A percentile compares a stretch with the other conserved stretches of the same genome.
Conservation (phyloP, 163 green algal genomes). For the Scenedesmus sp. region DNA sequence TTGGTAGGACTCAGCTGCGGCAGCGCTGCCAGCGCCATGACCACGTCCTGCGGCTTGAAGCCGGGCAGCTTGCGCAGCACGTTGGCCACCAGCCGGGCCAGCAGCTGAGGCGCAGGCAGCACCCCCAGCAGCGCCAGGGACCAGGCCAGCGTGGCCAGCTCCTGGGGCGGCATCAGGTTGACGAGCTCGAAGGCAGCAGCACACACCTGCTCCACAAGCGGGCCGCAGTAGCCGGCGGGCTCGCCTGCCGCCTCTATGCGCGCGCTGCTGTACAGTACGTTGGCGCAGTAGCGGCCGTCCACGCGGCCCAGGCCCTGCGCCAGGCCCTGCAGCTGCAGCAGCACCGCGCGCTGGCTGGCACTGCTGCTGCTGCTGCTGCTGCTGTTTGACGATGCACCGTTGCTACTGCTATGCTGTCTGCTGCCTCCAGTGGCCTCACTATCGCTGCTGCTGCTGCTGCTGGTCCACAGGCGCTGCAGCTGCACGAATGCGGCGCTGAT, state of each 20-base stretch:
- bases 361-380: not conserved
- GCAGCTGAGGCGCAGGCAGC: not conserved
- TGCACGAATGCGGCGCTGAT: not conserved
- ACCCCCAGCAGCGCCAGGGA: conserved; percentile 9
- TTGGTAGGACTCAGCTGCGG: not conserved
- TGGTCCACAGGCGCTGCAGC: conserved; percentile 9
- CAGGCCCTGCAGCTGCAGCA: conserved; percentile 17
- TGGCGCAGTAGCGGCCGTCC: conserved; percentile 29
- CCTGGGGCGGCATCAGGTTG: not conserved
- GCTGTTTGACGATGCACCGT: not conserved
- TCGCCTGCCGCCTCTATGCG: not conserved
- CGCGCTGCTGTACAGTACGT: conserved; percentile 44
- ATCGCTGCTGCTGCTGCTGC: not conserved
- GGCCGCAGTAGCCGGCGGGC: not conserved
- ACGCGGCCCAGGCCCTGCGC: not conserved
- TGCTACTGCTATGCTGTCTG: not conserved
- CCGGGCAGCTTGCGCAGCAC: not conserved
- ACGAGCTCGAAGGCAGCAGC: not conserved
- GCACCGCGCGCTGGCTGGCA: not conserved
- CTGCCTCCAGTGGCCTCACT: not conserved
- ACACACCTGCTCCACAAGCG: not conserved
- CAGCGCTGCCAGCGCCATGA: conserved; percentile 18
- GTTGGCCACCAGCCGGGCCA: not conserved
- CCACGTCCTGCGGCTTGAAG: conserved; percentile 21
- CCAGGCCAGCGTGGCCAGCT: conserved; percentile 34